Evolutionary conservation across 768 basidiomycete genomes (phyloP), one percentile per base, ranked within the genome.

Genomic region (Cantharellus cinnabarinus): DNA sequence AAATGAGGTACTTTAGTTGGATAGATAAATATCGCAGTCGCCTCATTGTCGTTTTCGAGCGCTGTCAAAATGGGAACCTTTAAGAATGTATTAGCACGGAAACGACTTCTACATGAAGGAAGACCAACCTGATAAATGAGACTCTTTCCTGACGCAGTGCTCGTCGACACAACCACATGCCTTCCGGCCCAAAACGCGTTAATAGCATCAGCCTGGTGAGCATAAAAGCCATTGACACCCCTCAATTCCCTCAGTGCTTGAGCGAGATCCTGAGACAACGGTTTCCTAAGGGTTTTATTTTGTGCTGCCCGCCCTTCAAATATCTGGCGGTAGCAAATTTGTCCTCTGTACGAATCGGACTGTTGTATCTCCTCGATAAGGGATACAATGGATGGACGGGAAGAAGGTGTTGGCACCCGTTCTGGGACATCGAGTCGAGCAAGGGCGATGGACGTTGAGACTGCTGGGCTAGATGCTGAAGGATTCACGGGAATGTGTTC

Each of bases 61-160:
- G 77, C 77, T 44, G 69, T 74, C 60, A 93, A 68, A 3, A 88
- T 66, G 0, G 89, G 89, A 29, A 89, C 76, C 83, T 89, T 38
- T 48, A 48, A 48, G 44, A 29, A 48, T 48, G 44, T 29, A 20
- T 7, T 5, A 29, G 20, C 3, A n/a, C 57, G 65, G 40, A 59
- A 82, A 85, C 72, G 89, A 87, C 68, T 89, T 89, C 52, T 54
- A 37, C 35, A 4, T 4, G 54, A n/a, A n/a, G 34, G n/a, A 29
- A 3, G 15, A 57, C 65, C 40, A 60, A 82, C 86, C 72, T 89
- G 87, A 67, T 89, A 90, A 50, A 89, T 87, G 10, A 89, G 71
- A 69, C 85, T 89, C 71, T 89, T 90, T 2, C 88, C 88, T 3
- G 87, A 89, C 4, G 89, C 89, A 4, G 90, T 94, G 62, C 82